Evolutionary conservation across 331 rosid species (phyloP), one percentile per base, ranked within the genome.

Genomic region (Rhamnella rubrinervis): DNA sequence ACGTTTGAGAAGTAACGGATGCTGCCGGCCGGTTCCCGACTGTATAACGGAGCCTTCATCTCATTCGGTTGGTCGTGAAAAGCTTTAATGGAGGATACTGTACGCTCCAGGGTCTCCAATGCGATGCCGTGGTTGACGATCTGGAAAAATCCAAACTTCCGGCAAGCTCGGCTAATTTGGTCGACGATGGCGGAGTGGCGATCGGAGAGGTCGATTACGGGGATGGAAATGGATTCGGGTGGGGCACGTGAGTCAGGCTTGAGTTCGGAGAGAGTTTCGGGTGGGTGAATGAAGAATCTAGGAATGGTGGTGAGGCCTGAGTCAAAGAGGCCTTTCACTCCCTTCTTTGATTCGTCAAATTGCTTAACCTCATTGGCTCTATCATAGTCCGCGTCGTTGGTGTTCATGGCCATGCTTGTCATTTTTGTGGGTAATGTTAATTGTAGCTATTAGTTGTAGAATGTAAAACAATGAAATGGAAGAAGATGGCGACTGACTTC

Each of bases 41-140:
- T 61, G 73, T 89, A 91, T 26, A 75, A 63, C 61, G 35, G 70
- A 46, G 77, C 67, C 41, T 72, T 87, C 4, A 12, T 21, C 75
- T 84, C 93, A 65, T 74, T 18, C 0, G 93, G 87, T 50, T 76
- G 88, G 76, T 92, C 97, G 75, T 87, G 97, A 67, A 92, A 92
- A 11, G 72, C 86, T 63, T 76, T 92, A 28, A 82, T 55, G 55
- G 85, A 66, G 12, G 79, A 51, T 2, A 86, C 46, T 19, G 81
- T 75, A 0, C 74, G 47, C 63, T 75, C 75, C 12, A 87, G 70
- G 4, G 71, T 20, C 5, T 23, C 72, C 13, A 7, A 15, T 16
- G 90, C 81, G 14, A 89, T 21, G 11, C 92, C 95, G 61, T 92
- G 97, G 69, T 89, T 89, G 26, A 75, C 50, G 21, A 89, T 76